Conservation (phyloP, 2,329 filamentous ascomycete species). For the Trichophyton verrucosum region DNA sequence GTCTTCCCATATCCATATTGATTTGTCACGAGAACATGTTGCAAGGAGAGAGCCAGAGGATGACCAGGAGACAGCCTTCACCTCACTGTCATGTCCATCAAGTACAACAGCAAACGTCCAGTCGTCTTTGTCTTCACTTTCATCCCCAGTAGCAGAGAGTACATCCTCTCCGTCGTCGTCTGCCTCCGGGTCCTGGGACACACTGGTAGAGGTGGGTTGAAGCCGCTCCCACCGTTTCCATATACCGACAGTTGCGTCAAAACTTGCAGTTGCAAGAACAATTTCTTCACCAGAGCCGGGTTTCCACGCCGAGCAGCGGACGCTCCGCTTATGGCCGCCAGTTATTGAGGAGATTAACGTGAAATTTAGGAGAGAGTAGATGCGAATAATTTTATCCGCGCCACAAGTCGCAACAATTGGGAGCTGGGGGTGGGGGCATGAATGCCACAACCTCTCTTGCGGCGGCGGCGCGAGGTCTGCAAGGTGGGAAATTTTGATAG, state of each 20-base stretch:
- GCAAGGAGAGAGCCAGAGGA: constrained; percentile 65
- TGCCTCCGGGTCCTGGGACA: constrained; percentile 4
- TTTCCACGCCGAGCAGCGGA: constrained; percentile 83
- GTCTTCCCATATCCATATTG: constrained; percentile 98
- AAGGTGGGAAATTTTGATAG: constrained; percentile 21
- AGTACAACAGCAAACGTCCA: constrained; percentile 89
- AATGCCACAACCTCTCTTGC: constrained; percentile 64
- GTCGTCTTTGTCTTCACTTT: constrained; percentile 55
- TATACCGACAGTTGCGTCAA: constrained; percentile 80
- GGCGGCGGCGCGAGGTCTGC: constrained; percentile 43
- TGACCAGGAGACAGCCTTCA: constrained; percentile 62
- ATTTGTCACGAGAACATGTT: constrained; percentile 85
- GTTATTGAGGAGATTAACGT: constrained; percentile 65
- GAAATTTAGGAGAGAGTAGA: constrained; percentile 78
- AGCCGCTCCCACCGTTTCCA: constrained; percentile 55
- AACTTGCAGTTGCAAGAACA: constrained; percentile 81
- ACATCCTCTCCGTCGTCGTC: constrained; percentile 19
- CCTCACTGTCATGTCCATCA: constrained; percentile 89
- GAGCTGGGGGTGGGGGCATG: constrained; percentile 70
- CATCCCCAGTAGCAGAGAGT: constrained; percentile 28
- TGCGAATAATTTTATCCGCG: constrained; percentile 70
- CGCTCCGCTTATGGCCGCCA: constrained; percentile 79
- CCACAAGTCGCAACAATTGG: constrained; percentile 83
- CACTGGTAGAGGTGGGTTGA: constrained; percentile 14
- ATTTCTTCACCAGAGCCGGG: constrained; percentile 54